Evolutionary conservation across 352 stramenopile genomes (phyloP), one percentile per base, ranked within the genome.

Genomic region (Pythium brassicae): DNA sequence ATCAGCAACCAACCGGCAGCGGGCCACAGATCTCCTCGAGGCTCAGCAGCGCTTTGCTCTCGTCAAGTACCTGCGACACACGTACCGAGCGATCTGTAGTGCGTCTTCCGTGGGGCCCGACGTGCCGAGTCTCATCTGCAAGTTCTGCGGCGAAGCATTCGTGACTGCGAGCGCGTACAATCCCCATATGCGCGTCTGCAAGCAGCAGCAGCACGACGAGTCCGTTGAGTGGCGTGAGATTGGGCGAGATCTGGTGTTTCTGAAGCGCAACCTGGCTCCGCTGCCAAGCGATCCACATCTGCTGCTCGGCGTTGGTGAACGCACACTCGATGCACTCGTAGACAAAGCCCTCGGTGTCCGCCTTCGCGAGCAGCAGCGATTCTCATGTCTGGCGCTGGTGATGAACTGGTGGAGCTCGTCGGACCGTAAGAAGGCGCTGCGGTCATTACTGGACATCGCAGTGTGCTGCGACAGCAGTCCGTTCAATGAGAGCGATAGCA

Each of bases 181-280:
- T 25, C 19, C 23, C 5, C 57, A 64, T 12, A 12, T 43, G 6
- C 50, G 37, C 2, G 22, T 11, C 2, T 59, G 57, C 50, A 55
- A 45, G 7, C 37, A 27, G 45, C 12, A 20, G 1, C 11, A 53
- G 19, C 25, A 19, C 1, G 43, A n/a, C 9, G 20, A 59, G 22
- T 15, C 25, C 14, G n/a, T 43, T 11, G 57, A 64, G n/a, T 64
- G 57, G 57, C n/a, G 20, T 4, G 50, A 45, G n/a, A 8, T 64
- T 2, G 23, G 12, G 4, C 22, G 27, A 12, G 57, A 63, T 37
- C 17, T 59, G 40, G 45, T n/a, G 15, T 63, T 50, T 35, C 25
- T 59, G 40, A 17, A 55, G 19, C 39, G 42, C 10, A 42, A 25
- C 3, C 11, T 6, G 10, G 7, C 15, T 17, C n/a, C 10, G 48